Evolutionary conservation across 371 early-diverging fungal species (phyloP).

Genomic region (Lichtheimia hyalospora): DNA sequence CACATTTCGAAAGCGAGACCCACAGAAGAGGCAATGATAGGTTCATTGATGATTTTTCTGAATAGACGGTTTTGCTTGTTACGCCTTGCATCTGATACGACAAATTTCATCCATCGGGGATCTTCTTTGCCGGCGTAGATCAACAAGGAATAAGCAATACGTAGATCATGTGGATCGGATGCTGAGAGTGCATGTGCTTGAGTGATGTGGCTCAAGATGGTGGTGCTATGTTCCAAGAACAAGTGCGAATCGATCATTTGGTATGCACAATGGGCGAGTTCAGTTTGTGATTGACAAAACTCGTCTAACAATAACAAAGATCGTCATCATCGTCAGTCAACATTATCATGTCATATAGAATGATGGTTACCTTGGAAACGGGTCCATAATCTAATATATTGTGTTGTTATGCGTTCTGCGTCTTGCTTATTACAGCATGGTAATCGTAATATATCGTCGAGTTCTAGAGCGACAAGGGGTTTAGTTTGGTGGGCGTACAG

Average conservation of each 20-base stretch:
- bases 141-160: slow-evolving; percentile 47
- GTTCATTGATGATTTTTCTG: slow-evolving; percentile 47
- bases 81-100: slow-evolving; percentile 31
- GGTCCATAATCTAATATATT: slow-evolving; percentile 41
- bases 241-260: slow-evolving; percentile 65
- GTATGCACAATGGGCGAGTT: slow-evolving; percentile 60
- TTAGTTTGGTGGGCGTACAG: too few species aligned
- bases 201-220: slow-evolving; percentile 56
- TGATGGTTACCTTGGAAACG: slow-evolving; percentile 32
- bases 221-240: slow-evolving; percentile 59
- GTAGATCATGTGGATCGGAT: slow-evolving; percentile 30
- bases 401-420: slow-evolving; percentile 33
- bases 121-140: slow-evolving; percentile 47
- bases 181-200: slow-evolving; percentile 44
- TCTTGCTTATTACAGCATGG: slow-evolving; percentile 34
- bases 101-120: slow-evolving; percentile 28
- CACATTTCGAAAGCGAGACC: slow-evolving; percentile 74
- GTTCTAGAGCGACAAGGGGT: slow-evolving; percentile 27
- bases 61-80: slow-evolving; percentile 48
- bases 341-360: neutral
- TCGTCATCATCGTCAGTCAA: too few species aligned
- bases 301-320: slow-evolving; percentile 39
- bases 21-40: slow-evolving; percentile 46
- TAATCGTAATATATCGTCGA: slow-evolving; percentile 46
- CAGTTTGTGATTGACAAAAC: slow-evolving; percentile 45